A percentile compares a stretch with the other conserved stretches of the same genome.
Evolutionary conservation across 1,284 basidiomycete species (phyloP).

Genomic region (Fomitopsis schrenkii): DNA sequence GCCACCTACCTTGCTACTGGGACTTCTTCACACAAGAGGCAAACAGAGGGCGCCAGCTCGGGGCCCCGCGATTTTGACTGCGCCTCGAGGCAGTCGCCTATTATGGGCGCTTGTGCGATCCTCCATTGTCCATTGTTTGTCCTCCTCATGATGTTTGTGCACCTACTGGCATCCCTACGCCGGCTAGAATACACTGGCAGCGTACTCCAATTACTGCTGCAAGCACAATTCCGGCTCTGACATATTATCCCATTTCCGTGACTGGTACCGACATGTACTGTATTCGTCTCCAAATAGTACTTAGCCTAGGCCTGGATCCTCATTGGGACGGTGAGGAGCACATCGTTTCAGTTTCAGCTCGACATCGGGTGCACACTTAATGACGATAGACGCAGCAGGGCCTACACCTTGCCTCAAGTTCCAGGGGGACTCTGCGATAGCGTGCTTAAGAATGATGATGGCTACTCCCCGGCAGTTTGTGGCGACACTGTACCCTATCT

Average conservation of each 20-base stretch:
- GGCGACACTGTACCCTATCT: not conserved
- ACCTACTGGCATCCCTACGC: not conserved
- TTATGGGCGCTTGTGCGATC: not conserved
- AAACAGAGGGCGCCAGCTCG: conserved; percentile 6
- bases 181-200: not conserved
- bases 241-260: not conserved
- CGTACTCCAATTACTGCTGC: not conserved
- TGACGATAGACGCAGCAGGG: not conserved
- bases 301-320: not conserved
- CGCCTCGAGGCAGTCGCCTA: not conserved
- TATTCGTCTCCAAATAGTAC: too few species aligned
- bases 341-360: not conserved
- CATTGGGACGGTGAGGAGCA: not conserved
- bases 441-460: not conserved
- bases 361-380: not conserved
- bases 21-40: not conserved
- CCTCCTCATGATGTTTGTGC: not conserved
- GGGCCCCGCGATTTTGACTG: not conserved
- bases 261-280: not conserved
- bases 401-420: not conserved
- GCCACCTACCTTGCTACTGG: not conserved
- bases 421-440: not conserved
- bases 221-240: not conserved
- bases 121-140: not conserved
- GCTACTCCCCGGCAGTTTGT: not conserved